Base-by-base conservation (phyloP, 495 filamentous ascomycete genomes). In the Neohortaea acidophila region DNA sequence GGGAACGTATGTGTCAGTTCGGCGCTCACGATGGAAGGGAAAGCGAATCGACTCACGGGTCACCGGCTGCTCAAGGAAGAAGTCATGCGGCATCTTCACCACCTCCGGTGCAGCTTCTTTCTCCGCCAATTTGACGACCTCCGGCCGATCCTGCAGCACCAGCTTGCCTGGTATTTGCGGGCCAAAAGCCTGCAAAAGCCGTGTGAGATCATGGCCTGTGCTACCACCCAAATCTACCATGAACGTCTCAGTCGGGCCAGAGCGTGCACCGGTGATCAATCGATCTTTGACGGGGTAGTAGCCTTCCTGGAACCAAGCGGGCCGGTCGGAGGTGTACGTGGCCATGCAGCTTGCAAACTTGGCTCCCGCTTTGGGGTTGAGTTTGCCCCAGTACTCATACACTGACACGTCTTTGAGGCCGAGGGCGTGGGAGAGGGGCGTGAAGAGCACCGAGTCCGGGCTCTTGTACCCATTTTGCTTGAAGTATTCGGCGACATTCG, bases 181-280 rank as follows among this genome's bases (percentile, higher is more conserved):
- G 36, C 54, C 46, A n/a, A 59, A 49, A 1, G 24, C n/a, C 2
- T 39, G 41, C 43, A 76, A 68, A n/a, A n/a, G n/a, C 13, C 58
- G 54, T 0, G 52, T 36, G 0, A 73, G 43, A 40, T 76, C 66
- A 20, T 73, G 64, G 1, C 71, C 70, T 2, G 59, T 33, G 8
- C 57, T 58, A 1, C 68, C 72, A 21, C 61, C 70, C 0, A 75
- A 52, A 50, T 79, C 74, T 10, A 76, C 67, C 2, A 75, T 43
- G 1, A 76, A 48, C 8, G 60, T 53, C 0, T 53, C 49, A 14
- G 53, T 14, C 9, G 11, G 9, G 2, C 19, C 23, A 4, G n/a
- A 6, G 4, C 14, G n/a, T 19, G 44, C 14, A 1, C 55, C 58
- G 9, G 54, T 25, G 12, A 59, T 24, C 0, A 72, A 58, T 0